Base-by-base conservation (phyloP, 495 filamentous ascomycete species). In the Penicillium flavigenum region DNA sequence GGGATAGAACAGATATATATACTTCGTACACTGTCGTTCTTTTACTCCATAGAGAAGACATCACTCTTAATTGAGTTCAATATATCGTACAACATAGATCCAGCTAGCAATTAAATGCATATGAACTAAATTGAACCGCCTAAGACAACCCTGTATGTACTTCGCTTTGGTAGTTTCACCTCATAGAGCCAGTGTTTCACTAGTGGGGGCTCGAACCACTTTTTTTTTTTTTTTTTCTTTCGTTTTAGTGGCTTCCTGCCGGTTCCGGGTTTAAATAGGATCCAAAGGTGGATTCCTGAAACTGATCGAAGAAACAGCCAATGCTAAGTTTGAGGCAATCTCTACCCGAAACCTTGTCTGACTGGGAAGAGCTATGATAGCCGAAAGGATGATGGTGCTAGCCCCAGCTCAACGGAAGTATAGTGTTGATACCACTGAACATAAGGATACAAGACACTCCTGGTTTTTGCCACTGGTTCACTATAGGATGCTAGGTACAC, bases 131-230 rank as follows among this genome's bases (percentile, higher is more conserved):
- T 34, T 34, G 11, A 34, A 14, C 8, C 9, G 10, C 3, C 32
- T 34, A 34, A 34, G 32, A 34, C 32, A 14, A 14, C 4, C 32
- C 32, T 5, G 9, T 31, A 31, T 34, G 0, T 31, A 10, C 29
- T 11, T 31, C 29, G 29, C 8, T 38, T 38, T 1, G 5, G 14
- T n/a, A 50, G 36, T 26, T 57, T 31, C 36, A 54, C 26, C 31
- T 20, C 24, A 36, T 50, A 51, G 45, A 61, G 54, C 49, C 54
- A 44, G 49, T 54, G 59, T 61, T 61, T 61, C 59, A 58, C 14
- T 16, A n/a, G 59, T 61, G 53, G 59, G 44, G 54, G 47, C 41
- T 27, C 11, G 38, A 26, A 27, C n/a, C 47, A 50, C 47, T 20
- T 16, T 29, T 44, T 16, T 6, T 32, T 22, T 22, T 22, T 3